phyloP scores from a whole-genome alignment of 768 basidiomycete species.

The Tulasnella sp. region DNA sequence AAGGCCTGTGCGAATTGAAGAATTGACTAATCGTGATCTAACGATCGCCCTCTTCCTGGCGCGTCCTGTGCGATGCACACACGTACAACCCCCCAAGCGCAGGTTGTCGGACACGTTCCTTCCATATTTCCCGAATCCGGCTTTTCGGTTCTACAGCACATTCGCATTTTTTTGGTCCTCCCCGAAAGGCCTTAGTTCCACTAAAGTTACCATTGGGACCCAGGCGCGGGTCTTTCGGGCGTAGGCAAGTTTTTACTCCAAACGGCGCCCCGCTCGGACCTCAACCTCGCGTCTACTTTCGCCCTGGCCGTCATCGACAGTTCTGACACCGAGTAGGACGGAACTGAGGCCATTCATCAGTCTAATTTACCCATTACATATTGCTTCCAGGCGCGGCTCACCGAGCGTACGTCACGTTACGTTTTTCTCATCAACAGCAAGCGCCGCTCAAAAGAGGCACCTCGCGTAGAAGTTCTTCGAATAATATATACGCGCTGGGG shows the following conservation, averaged over 20 bases:
- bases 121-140: slow-evolving; percentile 11
- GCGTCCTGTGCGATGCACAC: background rate
- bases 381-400: background rate
- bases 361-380: background rate
- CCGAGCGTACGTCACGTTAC: background rate
- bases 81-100: background rate
- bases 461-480: background rate
- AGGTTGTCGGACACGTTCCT: slow-evolving; percentile 15
- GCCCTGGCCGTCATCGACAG: background rate
- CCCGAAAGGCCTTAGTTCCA: slow-evolving; percentile 11
- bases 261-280: slow-evolving; percentile 6
- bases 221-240: background rate
- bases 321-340: background rate
- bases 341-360: slow-evolving; percentile 2
- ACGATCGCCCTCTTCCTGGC: slow-evolving; percentile 2
- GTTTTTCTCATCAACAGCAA: background rate
- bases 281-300: background rate
- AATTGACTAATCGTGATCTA: slow-evolving; percentile 20
- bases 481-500: background rate
- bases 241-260: background rate
- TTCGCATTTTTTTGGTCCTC: background rate
- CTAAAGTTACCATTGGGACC: background rate
- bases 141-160: slow-evolving; percentile 20
- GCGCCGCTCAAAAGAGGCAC: background rate
- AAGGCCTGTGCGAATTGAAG: slow-evolving; percentile 18